Conservation (phyloP, 1,284 basidiomycete species). For the Tranzscheliella williamsii region DNA sequence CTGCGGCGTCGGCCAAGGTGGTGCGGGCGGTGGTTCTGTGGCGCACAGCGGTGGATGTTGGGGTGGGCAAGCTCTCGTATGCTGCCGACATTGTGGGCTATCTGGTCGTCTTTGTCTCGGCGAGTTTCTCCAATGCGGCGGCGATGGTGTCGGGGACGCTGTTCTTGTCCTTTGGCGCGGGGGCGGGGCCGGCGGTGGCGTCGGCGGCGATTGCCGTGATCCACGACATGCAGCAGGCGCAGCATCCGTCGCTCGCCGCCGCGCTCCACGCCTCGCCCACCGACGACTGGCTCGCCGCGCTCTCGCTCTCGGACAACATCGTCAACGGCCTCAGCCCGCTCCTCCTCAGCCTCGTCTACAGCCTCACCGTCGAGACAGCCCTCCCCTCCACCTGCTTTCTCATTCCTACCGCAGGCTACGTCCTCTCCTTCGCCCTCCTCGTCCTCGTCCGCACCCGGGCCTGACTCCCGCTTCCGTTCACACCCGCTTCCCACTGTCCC, state of each 20-base stretch:
- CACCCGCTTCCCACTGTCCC: too few relatives aligned
- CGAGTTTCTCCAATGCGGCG: slow-evolving; percentile 20
- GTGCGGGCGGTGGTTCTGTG: slow-evolving; percentile 21
- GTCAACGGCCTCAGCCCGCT: slow-evolving; percentile 32
- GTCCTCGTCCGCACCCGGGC: slow-evolving; percentile 13
- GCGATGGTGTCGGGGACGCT: slow-evolving; percentile 28
- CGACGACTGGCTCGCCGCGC: slow-evolving; percentile 31
- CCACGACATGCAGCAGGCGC: slow-evolving; percentile 17
- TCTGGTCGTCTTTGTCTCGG: slow-evolving; percentile 25
- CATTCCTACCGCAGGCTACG: slow-evolving; percentile 22
- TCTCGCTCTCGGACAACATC: slow-evolving; percentile 29
- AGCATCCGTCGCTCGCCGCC: slow-evolving; percentile 16
- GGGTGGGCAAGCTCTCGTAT: slow-evolving; percentile 25
- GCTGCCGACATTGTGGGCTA: slow-evolving; percentile 32
- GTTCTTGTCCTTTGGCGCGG: slow-evolving; percentile 30
- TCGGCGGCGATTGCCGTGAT: slow-evolving; percentile 37
- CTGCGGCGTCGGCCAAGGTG: background rate
- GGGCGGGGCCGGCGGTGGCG: slow-evolving; percentile 23
- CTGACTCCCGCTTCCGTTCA: too few relatives aligned
- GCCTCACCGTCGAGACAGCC: slow-evolving; percentile 27
- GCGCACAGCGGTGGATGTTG: slow-evolving; percentile 20
- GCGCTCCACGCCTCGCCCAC: slow-evolving; percentile 20
- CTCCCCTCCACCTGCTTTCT: slow-evolving; percentile 33
- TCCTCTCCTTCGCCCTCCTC: slow-evolving; percentile 17
- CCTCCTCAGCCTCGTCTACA: slow-evolving; percentile 29